phyloP scores from a whole-genome alignment of 163 green algal genomes.

The Scenedesmus sp. region DNA sequence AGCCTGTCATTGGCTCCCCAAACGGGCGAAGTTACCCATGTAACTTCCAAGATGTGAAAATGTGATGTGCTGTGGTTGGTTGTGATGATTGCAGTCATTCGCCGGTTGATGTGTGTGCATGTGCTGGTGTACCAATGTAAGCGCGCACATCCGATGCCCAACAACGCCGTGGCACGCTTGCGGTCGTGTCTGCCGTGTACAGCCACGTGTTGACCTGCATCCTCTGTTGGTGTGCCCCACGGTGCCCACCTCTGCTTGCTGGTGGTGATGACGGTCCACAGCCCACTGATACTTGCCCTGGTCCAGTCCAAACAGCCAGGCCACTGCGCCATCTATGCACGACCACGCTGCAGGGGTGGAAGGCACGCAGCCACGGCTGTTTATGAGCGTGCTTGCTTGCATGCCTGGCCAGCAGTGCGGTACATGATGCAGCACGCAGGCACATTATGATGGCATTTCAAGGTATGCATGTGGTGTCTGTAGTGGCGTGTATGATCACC shows the following conservation, averaged over 20 bases:
- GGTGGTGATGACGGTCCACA: conserved; percentile 21
- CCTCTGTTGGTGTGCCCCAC: not conserved
- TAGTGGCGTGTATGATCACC: no score
- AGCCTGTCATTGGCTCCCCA: no score
- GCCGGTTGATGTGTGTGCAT: not conserved
- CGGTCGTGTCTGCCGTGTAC: not conserved
- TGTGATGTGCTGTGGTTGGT: not conserved
- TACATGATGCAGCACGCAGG: not conserved
- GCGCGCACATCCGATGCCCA: no score
- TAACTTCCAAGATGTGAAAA: no score
- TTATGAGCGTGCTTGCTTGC: not conserved
- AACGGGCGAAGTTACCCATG: no score
- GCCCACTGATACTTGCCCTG: conserved; percentile 52
- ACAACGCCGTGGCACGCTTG: no score
- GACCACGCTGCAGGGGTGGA: conserved; percentile 4
- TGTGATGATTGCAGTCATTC: no score
- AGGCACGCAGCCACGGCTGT: not conserved
- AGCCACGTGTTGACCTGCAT: not conserved
- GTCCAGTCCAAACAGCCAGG: conserved; percentile 43
- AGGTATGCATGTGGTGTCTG: no score
- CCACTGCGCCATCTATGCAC: conserved; percentile 25
- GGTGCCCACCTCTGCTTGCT: conserved; percentile 1
- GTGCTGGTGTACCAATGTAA: not conserved
- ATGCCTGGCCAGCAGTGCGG: not conserved
- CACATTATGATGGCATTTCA: not conserved